Conservation (phyloP, 75 land plant species). For the Cryptomeria japonica region DNA sequence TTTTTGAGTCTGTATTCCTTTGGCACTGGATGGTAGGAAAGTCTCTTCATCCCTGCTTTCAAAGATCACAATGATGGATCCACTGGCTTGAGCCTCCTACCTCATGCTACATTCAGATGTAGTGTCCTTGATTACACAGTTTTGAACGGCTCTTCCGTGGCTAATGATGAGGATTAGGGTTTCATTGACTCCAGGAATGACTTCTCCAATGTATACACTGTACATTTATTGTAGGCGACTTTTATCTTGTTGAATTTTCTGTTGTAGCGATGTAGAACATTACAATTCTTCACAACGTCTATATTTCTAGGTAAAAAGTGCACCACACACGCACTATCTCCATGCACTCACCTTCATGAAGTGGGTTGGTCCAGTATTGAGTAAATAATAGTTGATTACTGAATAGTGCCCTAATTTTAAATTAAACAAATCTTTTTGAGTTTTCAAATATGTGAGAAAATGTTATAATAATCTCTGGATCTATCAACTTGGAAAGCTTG, state of each 20-base stretch:
- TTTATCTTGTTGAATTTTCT: too few species aligned
- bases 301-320: too few species aligned
- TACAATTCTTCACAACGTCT: neutral
- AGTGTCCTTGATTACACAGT: neutral
- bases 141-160: neutral
- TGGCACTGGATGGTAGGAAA: neutral
- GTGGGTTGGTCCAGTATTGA: neutral
- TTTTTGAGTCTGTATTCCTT: neutral
- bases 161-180: neutral
- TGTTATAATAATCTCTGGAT: neutral
- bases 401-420: neutral
- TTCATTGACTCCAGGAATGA: neutral
- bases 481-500: neutral
- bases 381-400: neutral
- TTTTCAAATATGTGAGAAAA: neutral
- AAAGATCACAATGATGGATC: neutral
- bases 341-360: too few species aligned
- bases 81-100: neutral
- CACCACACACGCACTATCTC: too few species aligned
- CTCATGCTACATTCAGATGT: neutral
- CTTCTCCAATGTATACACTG: neutral
- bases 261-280: neutral
- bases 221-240: too few species aligned
- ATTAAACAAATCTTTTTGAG: neutral
- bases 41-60: neutral